Evolutionary conservation across 306 rosid genomes (phyloP).

Genomic region (Notholithocarpus densiflorus): DNA sequence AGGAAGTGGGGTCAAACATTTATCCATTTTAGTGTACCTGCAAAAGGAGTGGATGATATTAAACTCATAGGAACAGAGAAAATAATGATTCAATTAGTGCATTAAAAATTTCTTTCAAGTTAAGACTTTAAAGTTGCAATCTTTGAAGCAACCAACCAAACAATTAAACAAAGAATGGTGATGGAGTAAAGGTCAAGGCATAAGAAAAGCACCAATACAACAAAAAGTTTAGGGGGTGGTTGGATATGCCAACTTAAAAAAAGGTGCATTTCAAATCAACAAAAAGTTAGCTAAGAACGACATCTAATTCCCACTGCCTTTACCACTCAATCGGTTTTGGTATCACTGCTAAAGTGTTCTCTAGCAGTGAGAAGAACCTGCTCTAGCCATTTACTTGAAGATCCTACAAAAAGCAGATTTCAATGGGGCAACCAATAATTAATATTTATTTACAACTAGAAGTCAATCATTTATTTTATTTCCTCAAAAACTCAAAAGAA

Average conservation of each 20-base stretch:
- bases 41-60: neutral
- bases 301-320: conserved; percentile 27
- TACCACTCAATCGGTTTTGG: conserved; percentile 58
- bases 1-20: conserved; percentile 86
- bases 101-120: neutral
- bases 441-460: neutral
- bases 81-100: neutral
- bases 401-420: conserved; percentile 11
- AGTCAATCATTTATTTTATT: conserved; percentile 14
- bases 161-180: neutral
- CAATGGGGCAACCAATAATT: neutral
- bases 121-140: neutral
- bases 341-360: conserved; percentile 40
- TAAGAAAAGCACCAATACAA: conserved; percentile 1
- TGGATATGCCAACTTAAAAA: conserved; percentile 19
- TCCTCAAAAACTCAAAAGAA: neutral
- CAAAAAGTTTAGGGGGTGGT: conserved; percentile 3
- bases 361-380: conserved; percentile 27
- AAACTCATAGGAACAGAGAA: neutral
- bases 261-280: neutral
- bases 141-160: conserved; percentile 5
- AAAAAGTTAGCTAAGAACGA: neutral
- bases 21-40: conserved; percentile 86
- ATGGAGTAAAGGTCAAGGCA: conserved; percentile 27
- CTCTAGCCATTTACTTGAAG: conserved; percentile 10